phyloP scores from a whole-genome alignment of 768 basidiomycete species.

The Daedalea quercina region DNA sequence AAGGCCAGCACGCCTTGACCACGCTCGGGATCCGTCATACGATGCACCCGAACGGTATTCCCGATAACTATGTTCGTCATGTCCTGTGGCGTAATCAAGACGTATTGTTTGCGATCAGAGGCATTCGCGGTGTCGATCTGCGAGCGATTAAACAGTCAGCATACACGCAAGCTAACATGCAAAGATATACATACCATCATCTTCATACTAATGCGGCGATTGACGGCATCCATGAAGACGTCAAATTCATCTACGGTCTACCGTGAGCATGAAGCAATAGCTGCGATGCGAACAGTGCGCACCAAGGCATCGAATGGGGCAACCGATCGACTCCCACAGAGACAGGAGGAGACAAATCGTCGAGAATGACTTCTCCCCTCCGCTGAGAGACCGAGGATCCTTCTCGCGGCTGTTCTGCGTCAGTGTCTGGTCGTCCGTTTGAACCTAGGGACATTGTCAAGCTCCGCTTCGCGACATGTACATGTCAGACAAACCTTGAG shows the following conservation, averaged over 20 bases:
- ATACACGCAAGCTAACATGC: not conserved
- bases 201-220: conserved; percentile 87
- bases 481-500: conserved; percentile 42
- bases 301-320: conserved; percentile 91
- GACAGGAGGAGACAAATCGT: conserved; percentile 93
- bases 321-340: conserved; percentile 92
- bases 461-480: not conserved
- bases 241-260: conserved; percentile 80
- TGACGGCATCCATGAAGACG: conserved; percentile 95
- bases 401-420: conserved; percentile 62
- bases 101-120: conserved; percentile 85
- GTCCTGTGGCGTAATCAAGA: conserved; percentile 94
- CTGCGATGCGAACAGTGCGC: conserved; percentile 14
- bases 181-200: conserved; percentile 65
- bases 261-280: not conserved
- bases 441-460: conserved; percentile 49
- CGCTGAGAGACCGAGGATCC: conserved; percentile 81
- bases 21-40: conserved; percentile 78
- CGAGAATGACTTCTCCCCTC: conserved; percentile 95
- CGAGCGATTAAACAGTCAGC: not conserved
- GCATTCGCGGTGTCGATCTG: conserved; percentile 87
- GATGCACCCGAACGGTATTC: conserved; percentile 63
- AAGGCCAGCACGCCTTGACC: conserved; percentile 43
- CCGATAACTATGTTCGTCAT: conserved; percentile 71
- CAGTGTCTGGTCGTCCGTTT: conserved; percentile 72